Base-by-base conservation (phyloP, 176 grass and related monocot species). In the Zizania latifolia region DNA sequence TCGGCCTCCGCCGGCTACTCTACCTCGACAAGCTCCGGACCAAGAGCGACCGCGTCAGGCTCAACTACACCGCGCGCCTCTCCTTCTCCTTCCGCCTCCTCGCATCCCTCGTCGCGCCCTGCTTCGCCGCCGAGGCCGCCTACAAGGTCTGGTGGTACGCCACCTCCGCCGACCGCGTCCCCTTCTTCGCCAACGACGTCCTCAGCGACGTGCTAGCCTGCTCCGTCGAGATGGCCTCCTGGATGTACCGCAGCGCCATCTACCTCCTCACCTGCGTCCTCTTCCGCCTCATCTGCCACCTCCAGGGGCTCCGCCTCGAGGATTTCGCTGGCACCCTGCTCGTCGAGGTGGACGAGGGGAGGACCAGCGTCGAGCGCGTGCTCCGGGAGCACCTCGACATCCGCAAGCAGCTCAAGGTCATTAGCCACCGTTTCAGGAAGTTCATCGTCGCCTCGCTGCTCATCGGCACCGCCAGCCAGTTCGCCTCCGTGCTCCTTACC, bases 101-200 rank as follows among this genome's bases (percentile, higher is more conserved):
- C 13, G 82, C 94, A 2, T 81, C 54, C 22, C 90, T 98, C 75
- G 88, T 92, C 33, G 72, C 83, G 41, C 94, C 94, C 10, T 92
- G 88, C 84, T 94, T 94, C 78, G 82, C 80, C 37, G 88, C 88
- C 4, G 94, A 98, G 90, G 78, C 73, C 0, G 84, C 90, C 0
- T 98, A 89, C 78, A 98, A 98, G 89, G 22, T 78, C 17, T 91
- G 88, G 88, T 98, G 94, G 94, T 98, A 98, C 81, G 78, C 57
- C 31, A 77, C 81, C 48, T 89, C 91, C 70, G 88, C 83, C 26
- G 86, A 78, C 28, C 68, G 69, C 61, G 61, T 89, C 4, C 91
- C 94, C 6, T 86, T 88, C 78, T 68, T 92, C 29, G 89, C 74
- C 61, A 69, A 75, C 75, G 43, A 67, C 24, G 40, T 85, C 22